Conservation (phyloP, 2,329 filamentous ascomycete genomes). For the Verticillium nubilum region DNA sequence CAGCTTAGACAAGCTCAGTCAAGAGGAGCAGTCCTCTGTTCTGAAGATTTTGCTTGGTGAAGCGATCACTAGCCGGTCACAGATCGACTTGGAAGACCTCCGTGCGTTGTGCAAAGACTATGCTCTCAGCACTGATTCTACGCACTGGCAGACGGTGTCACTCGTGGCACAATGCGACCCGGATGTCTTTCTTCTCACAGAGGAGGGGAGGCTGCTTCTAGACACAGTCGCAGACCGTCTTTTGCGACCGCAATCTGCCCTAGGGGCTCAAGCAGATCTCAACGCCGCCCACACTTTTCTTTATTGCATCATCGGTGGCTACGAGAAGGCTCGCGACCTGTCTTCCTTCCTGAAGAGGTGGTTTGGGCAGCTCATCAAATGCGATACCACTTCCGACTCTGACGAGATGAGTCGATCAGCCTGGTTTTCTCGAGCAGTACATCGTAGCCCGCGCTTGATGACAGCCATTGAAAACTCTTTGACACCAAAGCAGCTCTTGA, state of each 20-base stretch:
- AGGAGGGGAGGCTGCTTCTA: slow-evolving; percentile 33
- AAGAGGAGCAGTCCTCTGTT: slow-evolving; percentile 13
- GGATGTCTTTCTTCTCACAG: slow-evolving; percentile 35
- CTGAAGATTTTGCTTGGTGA: slow-evolving; percentile 24
- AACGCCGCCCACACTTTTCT: slow-evolving; percentile 29
- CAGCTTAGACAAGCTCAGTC: not conserved
- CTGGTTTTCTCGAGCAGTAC: slow-evolving; percentile 20
- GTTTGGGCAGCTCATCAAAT: slow-evolving; percentile 34
- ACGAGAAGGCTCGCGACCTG: slow-evolving; percentile 36
- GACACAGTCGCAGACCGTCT: slow-evolving; percentile 32
- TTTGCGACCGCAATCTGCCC: slow-evolving; percentile 11
- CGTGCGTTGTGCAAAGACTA: slow-evolving; percentile 36
- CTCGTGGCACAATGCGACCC: slow-evolving; percentile 38
- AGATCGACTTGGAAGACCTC: slow-evolving; percentile 33
- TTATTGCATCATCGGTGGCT: slow-evolving; percentile 36
- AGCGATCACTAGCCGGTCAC: slow-evolving; percentile 20
- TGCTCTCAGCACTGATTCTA: slow-evolving; percentile 25
- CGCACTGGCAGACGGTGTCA: slow-evolving; percentile 38
- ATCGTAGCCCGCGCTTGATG: slow-evolving; percentile 5
- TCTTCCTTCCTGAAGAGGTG: slow-evolving; percentile 41
- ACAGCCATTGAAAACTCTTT: slow-evolving; percentile 33
- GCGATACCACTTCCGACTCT: slow-evolving; percentile 17
- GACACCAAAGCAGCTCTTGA: slow-evolving; percentile 36
- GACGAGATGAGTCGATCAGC: slow-evolving; percentile 8
- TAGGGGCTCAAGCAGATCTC: slow-evolving; percentile 10